A percentile compares a stretch with the other conserved stretches of the same genome.
Conservation (phyloP, 352 stramenopile genomes). For the Salisapilia sapeloensis region DNA sequence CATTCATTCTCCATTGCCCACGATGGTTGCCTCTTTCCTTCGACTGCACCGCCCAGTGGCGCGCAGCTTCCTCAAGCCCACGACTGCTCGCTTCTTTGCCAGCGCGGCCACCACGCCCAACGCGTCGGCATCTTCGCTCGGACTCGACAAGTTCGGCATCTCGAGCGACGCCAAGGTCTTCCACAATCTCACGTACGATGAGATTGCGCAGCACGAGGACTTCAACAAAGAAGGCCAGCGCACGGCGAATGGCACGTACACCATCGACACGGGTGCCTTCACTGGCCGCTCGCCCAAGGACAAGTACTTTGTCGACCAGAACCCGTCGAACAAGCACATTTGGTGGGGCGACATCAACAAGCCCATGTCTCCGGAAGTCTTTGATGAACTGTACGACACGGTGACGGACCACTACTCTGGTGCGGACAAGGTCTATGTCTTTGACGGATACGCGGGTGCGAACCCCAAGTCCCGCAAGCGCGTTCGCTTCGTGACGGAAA, state of each 20-base stretch:
- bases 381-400: conserved; percentile 91
- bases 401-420: conserved; percentile 87
- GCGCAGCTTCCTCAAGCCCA: conserved; percentile 1
- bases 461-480: conserved; percentile 87
- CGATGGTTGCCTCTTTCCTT: too few relatives aligned
- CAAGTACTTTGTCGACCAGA: conserved; percentile 95
- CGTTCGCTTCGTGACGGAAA: conserved; percentile 95
- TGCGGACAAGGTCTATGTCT: conserved; percentile 90
- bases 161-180: conserved; percentile 84
- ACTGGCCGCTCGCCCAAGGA: conserved; percentile 96
- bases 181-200: conserved; percentile 92
- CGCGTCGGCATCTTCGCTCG: conserved; percentile 21
- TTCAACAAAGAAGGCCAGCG: conserved; percentile 86
- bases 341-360: conserved; percentile 97
- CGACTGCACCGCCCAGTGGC: too few relatives aligned
- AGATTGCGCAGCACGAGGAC: conserved; percentile 91
- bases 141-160: conserved; percentile 84
- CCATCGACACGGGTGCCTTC: conserved; percentile 97
- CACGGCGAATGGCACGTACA: conserved; percentile 88
- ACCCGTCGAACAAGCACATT: conserved; percentile 85
- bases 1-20: too few relatives aligned
- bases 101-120: conserved; percentile 19
- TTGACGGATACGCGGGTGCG: conserved; percentile 92
- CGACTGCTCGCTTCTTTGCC: conserved; percentile 1
- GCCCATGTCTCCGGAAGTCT: conserved; percentile 85